phyloP scores from a whole-genome alignment of 2,329 filamentous ascomycete species.

The Eutypella sp. region DNA sequence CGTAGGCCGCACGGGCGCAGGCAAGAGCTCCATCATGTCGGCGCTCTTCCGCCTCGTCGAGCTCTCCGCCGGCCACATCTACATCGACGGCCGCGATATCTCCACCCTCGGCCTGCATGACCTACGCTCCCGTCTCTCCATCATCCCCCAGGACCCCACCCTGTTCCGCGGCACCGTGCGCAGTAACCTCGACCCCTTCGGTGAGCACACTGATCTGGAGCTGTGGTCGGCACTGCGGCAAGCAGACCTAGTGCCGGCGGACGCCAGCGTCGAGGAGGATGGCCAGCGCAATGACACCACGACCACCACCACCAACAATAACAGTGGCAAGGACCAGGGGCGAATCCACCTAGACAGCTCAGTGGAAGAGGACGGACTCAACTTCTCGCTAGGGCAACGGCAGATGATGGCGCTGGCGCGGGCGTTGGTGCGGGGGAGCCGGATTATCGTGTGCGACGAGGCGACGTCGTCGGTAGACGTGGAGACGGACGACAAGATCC shows the following conservation, averaged over 20 bases:
- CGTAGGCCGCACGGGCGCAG: slow-evolving; percentile 75
- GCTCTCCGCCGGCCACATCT: slow-evolving; percentile 56
- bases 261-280: slow-evolving; percentile 39
- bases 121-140: slow-evolving; percentile 69
- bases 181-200: slow-evolving; percentile 75
- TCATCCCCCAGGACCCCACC: slow-evolving; percentile 81
- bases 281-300: background rate
- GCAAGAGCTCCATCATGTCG: slow-evolving; percentile 80
- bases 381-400: slow-evolving; percentile 91
- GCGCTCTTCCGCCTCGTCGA: slow-evolving; percentile 74
- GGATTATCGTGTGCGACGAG: slow-evolving; percentile 96
- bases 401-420: slow-evolving; percentile 93
- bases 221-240: slow-evolving; percentile 75
- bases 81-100: slow-evolving; percentile 65
- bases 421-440: slow-evolving; percentile 78
- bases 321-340: slow-evolving; percentile 30
- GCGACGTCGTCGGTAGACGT: slow-evolving; percentile 91
- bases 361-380: slow-evolving; percentile 92
- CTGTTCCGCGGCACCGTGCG: slow-evolving; percentile 77
- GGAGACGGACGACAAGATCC: slow-evolving; percentile 95
- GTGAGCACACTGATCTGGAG: slow-evolving; percentile 70
- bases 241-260: slow-evolving; percentile 61
- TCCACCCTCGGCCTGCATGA: slow-evolving; percentile 69
- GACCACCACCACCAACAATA: slow-evolving; percentile 6
- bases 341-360: slow-evolving; percentile 77